Evolutionary conservation across 306 rosid genomes (phyloP), one percentile per base, ranked within the genome.

Genomic region (Dryas octopetala): DNA sequence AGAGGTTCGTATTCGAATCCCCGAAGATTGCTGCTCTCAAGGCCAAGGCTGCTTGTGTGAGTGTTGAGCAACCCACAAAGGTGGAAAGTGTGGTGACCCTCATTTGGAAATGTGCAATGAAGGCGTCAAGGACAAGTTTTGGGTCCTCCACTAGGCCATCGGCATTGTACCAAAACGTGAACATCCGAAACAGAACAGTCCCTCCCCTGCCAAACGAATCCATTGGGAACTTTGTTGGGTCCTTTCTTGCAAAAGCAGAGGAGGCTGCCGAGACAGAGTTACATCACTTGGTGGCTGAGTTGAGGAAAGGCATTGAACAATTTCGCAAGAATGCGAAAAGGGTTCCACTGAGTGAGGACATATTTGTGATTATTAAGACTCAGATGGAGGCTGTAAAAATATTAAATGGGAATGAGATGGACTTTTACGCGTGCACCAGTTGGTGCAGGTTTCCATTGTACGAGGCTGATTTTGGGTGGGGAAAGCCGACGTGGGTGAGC

Each of bases 81-180:
- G 84, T 85, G 0, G 87, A 84, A 61, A 81, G 68, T 5, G 76
- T 84, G 28, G 68, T 76, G 4, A 79, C 90, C 7, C 81, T 86
- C 15, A 76, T 84, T 0, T 78, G 81, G 83, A 87, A 78, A 52
- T 75, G 82, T 50, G 70, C 65, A 1, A 77, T 68, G 49, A 38
- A 46, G 4, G 79, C 85, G 1, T 70, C 78, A 15, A 44, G 70
- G 57, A 41, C 46, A 52, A 76, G 51, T 17, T 26, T 5, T 1
- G 68, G 79, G 47, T 54, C 44, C 61, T 16, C 59, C 50, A 10
- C 26, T 11, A 68, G 64, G 59, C 74, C 52, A 45, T 68, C 70
- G 1, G 53, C 66, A 28, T 13, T 81, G 43, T 23, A 45, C 47
- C 87, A 85, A 38, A 8, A 68, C 2, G 75, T 85, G 14, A 78